A percentile compares a stretch with the other conserved stretches of the same genome.
Conservation (phyloP, 2,329 filamentous ascomycete species). For the Cryphonectria radicalis region DNA sequence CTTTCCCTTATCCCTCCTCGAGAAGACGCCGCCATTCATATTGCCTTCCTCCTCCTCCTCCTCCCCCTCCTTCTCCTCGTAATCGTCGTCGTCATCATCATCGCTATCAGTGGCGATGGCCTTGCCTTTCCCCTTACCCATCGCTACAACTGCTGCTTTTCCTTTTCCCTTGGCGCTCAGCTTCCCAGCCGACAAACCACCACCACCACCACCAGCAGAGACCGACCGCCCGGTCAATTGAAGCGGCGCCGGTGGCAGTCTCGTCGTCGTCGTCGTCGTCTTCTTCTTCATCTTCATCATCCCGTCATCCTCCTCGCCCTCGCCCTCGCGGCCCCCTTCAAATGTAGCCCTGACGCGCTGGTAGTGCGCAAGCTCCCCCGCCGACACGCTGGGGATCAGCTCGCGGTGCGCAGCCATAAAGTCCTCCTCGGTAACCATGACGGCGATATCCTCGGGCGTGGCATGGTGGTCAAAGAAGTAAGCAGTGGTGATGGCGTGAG, state of each 20-base stretch:
- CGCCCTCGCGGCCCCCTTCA: constrained; percentile 63
- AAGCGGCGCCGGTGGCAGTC: constrained; percentile 30
- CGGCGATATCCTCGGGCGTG: constrained; percentile 78
- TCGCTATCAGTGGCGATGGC: constrained; percentile 44
- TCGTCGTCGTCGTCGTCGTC: constrained; percentile 17
- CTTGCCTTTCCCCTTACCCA: constrained; percentile 42
- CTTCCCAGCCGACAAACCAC: constrained; percentile 17
- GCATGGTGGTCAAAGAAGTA: constrained; percentile 96
- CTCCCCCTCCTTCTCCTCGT: constrained; percentile 34
- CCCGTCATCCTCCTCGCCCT: constrained; percentile 42
- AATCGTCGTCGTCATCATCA: constrained; percentile 41
- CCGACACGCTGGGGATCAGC: constrained; percentile 90
- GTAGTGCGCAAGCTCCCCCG: constrained; percentile 90
- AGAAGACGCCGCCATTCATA: constrained; percentile 19
- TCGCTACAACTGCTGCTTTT: constrained; percentile 31
- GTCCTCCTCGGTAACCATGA: constrained; percentile 88
- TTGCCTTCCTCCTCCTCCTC: constrained; percentile 33
- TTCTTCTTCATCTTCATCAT: constrained; percentile 44
- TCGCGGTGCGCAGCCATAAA: constrained; percentile 82
- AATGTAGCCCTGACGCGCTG: constrained; percentile 82
- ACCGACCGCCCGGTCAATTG: constrained; percentile 35
- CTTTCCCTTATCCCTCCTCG: constrained; percentile 53
- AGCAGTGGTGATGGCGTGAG: constrained; percentile 73
- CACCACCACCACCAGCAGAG: constrained; percentile 29
- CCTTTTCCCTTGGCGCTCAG: constrained; percentile 42